A percentile compares a stretch with the other conserved stretches of the same genome.
Evolutionary conservation across 2,329 filamentous ascomycete genomes (phyloP).

Genomic region (Talaromyces amestolkiae): DNA sequence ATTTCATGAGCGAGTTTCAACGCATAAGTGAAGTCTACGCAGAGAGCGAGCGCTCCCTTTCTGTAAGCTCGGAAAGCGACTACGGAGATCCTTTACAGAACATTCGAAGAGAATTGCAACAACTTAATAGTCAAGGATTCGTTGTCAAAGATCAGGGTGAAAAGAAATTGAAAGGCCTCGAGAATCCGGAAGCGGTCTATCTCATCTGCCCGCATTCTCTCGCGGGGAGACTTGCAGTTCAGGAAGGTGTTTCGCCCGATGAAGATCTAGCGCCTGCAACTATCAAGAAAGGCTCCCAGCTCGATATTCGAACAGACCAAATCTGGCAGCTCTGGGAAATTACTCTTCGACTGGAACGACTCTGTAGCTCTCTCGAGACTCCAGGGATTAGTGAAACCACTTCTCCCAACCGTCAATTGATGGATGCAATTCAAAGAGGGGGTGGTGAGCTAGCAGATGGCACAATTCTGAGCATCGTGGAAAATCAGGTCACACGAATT

Average conservation of each 20-base stretch:
- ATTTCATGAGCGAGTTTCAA: constrained; percentile 95
- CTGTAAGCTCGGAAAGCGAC: constrained; percentile 63
- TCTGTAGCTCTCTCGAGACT: constrained; percentile 84
- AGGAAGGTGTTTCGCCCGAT: constrained; percentile 50
- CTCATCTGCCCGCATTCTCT: constrained; percentile 90
- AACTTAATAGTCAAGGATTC: constrained; percentile 86
- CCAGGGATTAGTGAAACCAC: constrained; percentile 63
- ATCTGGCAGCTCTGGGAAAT: constrained; percentile 90
- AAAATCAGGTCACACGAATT: constrained; percentile 92
- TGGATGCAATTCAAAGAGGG: constrained; percentile 69
- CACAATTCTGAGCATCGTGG: constrained; percentile 84
- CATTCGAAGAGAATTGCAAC: constrained; percentile 83
- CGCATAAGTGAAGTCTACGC: constrained; percentile 85
- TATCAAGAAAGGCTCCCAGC: constrained; percentile 60
- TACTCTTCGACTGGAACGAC: constrained; percentile 83
- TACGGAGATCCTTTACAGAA: constrained; percentile 70
- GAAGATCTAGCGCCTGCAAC: constrained; percentile 51
- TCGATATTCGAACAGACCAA: constrained; percentile 78
- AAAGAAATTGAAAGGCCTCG: constrained; percentile 90
- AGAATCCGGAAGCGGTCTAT: constrained; percentile 95
- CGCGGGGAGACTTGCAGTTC: constrained; percentile 61
- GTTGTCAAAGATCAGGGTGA: constrained; percentile 96
- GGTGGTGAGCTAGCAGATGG: constrained; percentile 85
- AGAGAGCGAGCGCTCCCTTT: constrained; percentile 71
- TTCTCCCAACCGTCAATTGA: constrained; percentile 75